These are phyloP conservation scores for Solioccasus polychromus DNA, from an alignment of 768 basidiomycete genomes.

Conservation along the genomic window DNA sequence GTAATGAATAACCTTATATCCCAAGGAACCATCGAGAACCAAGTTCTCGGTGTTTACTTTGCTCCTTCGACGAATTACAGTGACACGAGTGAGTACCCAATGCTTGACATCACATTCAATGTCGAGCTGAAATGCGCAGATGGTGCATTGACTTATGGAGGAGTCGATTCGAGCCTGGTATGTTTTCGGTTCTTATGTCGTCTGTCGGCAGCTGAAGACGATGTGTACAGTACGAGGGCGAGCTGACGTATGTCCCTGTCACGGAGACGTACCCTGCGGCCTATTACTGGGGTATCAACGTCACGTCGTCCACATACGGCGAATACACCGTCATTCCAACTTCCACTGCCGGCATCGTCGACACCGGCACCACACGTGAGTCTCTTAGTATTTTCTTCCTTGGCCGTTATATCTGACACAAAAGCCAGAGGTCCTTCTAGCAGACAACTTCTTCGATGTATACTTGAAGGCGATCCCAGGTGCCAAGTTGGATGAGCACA, in stretches of 20 bases:
- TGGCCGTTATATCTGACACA: background rate
- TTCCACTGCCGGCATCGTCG: conserved; percentile 29
- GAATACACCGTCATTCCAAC: conserved; percentile 8
- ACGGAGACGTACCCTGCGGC: conserved; percentile 25
- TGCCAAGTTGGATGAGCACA: conserved; percentile 1
- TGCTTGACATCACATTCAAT: too few relatives aligned
- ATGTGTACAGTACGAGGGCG: conserved; percentile 17
- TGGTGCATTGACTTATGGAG: conserved; percentile 29
- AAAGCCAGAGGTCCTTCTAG: conserved; percentile 24
- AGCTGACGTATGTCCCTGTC: conserved; percentile 22
- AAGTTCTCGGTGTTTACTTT: too few relatives aligned
- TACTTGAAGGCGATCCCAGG: conserved; percentile 19
- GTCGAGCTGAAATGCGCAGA: conserved; percentile 9
- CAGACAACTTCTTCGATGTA: conserved; percentile 14
- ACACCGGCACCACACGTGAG: conserved; percentile 26
- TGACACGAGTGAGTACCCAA: conserved; percentile 13
- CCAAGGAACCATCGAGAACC: too few relatives aligned
- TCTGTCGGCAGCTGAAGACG: background rate
- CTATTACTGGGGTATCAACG: conserved; percentile 30
- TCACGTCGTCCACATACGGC: conserved; percentile 19
- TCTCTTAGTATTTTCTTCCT: background rate
- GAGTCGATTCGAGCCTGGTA: conserved; percentile 16
- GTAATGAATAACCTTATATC: too few relatives aligned
- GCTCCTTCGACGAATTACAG: conserved; percentile 6
- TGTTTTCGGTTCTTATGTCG: background rate